phyloP scores from a whole-genome alignment of 768 basidiomycete genomes.

The Suillus luteus region DNA sequence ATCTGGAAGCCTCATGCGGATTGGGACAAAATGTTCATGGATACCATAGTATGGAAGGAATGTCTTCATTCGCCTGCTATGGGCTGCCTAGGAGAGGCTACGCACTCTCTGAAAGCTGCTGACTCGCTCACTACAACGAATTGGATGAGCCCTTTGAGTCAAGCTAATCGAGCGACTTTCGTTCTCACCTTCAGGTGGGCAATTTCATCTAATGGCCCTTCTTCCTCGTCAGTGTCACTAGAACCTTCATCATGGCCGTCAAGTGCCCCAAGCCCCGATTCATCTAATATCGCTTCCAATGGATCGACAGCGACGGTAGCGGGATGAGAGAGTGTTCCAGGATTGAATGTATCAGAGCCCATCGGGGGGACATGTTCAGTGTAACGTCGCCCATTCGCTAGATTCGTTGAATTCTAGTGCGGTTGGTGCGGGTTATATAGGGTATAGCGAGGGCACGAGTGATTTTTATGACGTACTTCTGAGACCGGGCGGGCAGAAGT shows the following conservation, averaged over 20 bases:
- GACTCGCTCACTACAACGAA: background rate
- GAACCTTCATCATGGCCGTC: slow-evolving; percentile 3
- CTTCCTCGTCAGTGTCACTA: background rate
- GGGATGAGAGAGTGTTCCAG: slow-evolving; percentile 17
- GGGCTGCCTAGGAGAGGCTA: background rate
- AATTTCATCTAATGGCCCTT: background rate
- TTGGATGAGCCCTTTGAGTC: background rate
- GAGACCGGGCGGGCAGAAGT: background rate
- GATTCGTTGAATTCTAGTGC: background rate
- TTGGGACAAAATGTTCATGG: background rate
- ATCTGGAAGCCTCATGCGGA: background rate
- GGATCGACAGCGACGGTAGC: slow-evolving; percentile 8
- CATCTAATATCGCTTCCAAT: slow-evolving; percentile 6
- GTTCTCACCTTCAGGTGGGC: background rate
- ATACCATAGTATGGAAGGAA: background rate
- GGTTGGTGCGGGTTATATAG: background rate
- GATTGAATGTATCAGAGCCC: slow-evolving; percentile 14
- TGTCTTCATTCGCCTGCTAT: background rate
- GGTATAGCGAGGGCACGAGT: background rate
- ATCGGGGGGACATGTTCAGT: slow-evolving; percentile 9
- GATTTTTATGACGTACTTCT: background rate
- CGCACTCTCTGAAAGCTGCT: background rate
- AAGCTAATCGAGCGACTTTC: background rate
- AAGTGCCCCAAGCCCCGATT: slow-evolving; percentile 1
- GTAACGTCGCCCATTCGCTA: background rate